Evolutionary conservation across 176 grass and related monocot genomes (phyloP), one percentile per base, ranked within the genome.

Genomic region (Stipa capillata): DNA sequence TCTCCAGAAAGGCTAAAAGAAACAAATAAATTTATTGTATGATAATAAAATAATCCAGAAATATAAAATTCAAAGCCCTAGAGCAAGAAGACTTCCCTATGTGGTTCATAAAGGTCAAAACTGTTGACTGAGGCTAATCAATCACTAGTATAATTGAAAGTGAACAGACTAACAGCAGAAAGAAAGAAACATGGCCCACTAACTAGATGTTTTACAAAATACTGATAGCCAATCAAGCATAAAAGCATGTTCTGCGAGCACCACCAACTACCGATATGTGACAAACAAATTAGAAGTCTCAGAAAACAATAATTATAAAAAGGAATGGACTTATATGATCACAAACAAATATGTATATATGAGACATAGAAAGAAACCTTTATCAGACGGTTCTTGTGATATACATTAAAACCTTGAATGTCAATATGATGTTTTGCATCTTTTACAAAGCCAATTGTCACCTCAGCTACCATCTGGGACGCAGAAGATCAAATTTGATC

Each of bases 381-480:
- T 92, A 98, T 93, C 55, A 98, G 86, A 61, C 95, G 87, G 59
- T 98, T 98, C 83, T 89, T 89, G 77, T 98, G 95, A 72, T 98
- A 98, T 27, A 98, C 92, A 85, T 98, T 98, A 90, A 98, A 98
- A 59, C 95, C 95, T 69, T 98, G 95, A 64, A 98, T 64, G 6
- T 94, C 88, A 77, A 98, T 83, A 50, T 98, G 95, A 85, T 89
- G 74, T 89, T 98, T 98, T 87, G 95, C 95, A 87, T 98, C 95
- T 85, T 98, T 98, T 33, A 98, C 92, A 87, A 98, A 98, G 17
- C 95, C 96, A 89, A 98, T 91, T 52, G 86, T 98, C 43, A 98
- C 92, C 23, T 83, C 90, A 50, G 96, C 96, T 66, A 98, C 85
- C 92, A 98, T 98, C 96, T 98, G 84, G 37, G 21, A 81, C 25